These are phyloP conservation scores for Clarireedia monteithiana DNA, from an alignment of 2,329 filamentous ascomycete genomes.

Conservation along the genomic window DNA sequence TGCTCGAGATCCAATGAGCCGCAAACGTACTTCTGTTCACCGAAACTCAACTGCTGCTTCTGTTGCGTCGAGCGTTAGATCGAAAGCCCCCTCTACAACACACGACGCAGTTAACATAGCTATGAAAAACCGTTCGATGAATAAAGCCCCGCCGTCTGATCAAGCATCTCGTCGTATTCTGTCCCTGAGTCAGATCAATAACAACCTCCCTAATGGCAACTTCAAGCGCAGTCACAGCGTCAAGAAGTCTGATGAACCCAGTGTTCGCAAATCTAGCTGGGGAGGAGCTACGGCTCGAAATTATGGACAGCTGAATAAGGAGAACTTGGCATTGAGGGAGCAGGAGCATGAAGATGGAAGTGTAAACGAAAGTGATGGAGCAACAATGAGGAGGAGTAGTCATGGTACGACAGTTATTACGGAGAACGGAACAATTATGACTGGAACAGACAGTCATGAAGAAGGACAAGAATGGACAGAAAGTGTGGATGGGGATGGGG, in stretches of 20 bases:
- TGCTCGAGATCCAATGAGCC: conserved; percentile 40
- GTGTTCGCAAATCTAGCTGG: conserved; percentile 63
- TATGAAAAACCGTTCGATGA: conserved; percentile 33
- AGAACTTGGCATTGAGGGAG: conserved; percentile 56
- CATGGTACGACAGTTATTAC: conserved; percentile 25
- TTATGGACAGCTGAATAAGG: conserved; percentile 51
- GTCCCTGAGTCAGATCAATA: conserved; percentile 82
- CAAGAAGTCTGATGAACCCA: conserved; percentile 46
- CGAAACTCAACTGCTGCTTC: conserved; percentile 33
- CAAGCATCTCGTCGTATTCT: conserved; percentile 68
- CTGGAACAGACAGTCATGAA: conserved; percentile 23
- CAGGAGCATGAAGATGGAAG: conserved; percentile 41
- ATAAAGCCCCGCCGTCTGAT: conserved; percentile 31
- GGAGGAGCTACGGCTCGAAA: conserved; percentile 35
- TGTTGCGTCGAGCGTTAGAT: conserved; percentile 27
- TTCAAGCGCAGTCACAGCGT: conserved; percentile 75
- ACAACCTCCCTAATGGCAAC: conserved; percentile 54
- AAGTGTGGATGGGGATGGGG: conserved; percentile 20
- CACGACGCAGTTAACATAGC: conserved; percentile 46
- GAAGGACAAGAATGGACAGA: conserved; percentile 26
- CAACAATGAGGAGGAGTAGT: conserved; percentile 27
- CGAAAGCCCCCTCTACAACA: conserved; percentile 23
- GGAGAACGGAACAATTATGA: conserved; percentile 16
- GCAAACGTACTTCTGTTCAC: conserved; percentile 42
- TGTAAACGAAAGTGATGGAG: conserved; percentile 20